Percentiles rank a stretch among this genome's conserved stretches.
Conservation (phyloP, 2,329 filamentous ascomycete species). For the Fonsecaea multimorphosa region DNA sequence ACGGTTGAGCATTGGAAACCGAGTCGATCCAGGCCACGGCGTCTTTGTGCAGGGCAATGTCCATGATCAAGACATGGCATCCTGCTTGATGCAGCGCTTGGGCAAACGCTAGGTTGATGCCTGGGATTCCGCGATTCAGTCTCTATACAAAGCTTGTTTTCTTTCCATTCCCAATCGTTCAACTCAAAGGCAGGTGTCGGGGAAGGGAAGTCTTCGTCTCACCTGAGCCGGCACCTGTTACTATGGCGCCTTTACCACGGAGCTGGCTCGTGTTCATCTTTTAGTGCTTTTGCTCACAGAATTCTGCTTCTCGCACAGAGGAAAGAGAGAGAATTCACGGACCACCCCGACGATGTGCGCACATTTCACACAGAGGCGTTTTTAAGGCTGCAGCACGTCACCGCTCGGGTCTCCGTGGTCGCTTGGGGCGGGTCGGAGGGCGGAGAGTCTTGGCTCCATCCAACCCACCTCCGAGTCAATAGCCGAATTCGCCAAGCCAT, state of each 20-base stretch:
- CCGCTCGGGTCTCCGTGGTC: neutral
- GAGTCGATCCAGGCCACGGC: conserved; percentile 49
- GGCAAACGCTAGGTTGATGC: conserved; percentile 46
- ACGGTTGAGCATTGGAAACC: conserved; percentile 40
- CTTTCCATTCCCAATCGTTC: neutral
- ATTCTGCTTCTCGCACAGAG: neutral
- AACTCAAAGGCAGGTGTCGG: neutral
- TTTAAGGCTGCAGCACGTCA: neutral
- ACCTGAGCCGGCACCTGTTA: conserved; percentile 24
- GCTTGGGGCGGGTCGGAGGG: neutral
- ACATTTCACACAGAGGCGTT: neutral
- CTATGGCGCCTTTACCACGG: conserved; percentile 21
- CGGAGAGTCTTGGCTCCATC: neutral
- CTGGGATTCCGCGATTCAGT: conserved; percentile 31
- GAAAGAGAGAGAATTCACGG: neutral
- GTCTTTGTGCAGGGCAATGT: conserved; percentile 53
- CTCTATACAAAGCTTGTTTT: neutral
- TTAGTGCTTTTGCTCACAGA: neutral
- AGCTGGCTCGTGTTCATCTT: conserved; percentile 2
- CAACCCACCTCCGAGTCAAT: neutral
- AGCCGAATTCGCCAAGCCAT: neutral
- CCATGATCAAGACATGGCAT: conserved; percentile 54
- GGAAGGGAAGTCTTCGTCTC: neutral
- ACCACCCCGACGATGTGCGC: neutral
- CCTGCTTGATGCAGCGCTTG: conserved; percentile 39